Conservation (phyloP, 352 stramenopile genomes). For the Phytophthora lateralis region DNA sequence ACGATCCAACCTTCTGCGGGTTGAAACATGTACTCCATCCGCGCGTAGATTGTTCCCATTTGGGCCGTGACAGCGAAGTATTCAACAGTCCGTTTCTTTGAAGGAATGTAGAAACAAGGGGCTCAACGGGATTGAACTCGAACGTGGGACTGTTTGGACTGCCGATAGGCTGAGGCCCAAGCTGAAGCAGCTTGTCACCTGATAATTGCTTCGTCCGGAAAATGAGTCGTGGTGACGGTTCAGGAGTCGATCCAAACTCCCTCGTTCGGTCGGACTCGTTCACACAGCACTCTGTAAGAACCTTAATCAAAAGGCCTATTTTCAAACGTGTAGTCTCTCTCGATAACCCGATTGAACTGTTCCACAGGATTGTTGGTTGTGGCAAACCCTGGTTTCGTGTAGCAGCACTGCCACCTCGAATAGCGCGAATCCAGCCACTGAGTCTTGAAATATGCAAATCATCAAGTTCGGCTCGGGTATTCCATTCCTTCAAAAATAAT, state of each 20-base stretch:
- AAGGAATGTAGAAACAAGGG: background rate
- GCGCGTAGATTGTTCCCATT: conserved; percentile 6
- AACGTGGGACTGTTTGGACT: background rate
- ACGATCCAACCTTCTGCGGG: conserved; percentile 3
- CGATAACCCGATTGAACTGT: conserved; percentile 24
- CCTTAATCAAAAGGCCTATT: conserved; percentile 8
- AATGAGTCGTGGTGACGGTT: background rate
- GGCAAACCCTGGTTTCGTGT: conserved; percentile 8
- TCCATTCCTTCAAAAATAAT: background rate
- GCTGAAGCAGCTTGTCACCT: background rate
- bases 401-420: conserved; percentile 25
- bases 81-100: conserved; percentile 3
- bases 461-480: background rate
- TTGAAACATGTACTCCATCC: conserved; percentile 8
- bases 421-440: conserved; percentile 17
- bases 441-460: conserved; percentile 12
- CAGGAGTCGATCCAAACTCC: background rate
- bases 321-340: conserved; percentile 22
- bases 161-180: background rate
- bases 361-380: conserved; percentile 9
- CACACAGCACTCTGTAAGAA: conserved; percentile 3
- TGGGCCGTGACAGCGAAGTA: conserved; percentile 8
- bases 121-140: background rate
- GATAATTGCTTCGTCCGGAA: background rate
- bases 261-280: background rate